A percentile compares a stretch with the other conserved stretches of the same genome.
These are phyloP conservation scores for Suillus subluteus DNA, from an alignment of 768 basidiomycete genomes.

Conservation along the genomic window DNA sequence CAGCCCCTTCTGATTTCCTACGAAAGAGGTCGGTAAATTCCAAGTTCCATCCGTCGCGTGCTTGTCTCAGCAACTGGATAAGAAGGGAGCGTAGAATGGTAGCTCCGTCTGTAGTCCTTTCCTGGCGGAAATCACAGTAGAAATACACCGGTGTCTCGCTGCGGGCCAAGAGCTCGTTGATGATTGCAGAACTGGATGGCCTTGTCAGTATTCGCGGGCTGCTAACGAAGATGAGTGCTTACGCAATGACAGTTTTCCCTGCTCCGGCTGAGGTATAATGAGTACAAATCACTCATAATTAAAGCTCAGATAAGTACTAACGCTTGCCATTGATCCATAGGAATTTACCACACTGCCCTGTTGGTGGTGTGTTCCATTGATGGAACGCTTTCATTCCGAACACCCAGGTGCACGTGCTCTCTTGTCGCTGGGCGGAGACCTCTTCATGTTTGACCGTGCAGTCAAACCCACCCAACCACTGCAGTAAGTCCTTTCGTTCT, in stretches of 20 bases:
- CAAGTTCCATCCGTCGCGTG: background rate
- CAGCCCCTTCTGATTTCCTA: background rate
- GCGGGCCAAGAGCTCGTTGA: constrained; percentile 1
- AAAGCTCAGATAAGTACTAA: background rate
- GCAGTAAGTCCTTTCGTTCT: background rate
- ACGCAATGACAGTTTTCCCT: constrained; percentile 25
- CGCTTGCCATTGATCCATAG: constrained; percentile 26
- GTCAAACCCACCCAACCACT: background rate
- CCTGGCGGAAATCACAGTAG: constrained; percentile 27
- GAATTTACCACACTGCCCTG: background rate
- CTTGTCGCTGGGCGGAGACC: constrained; percentile 13
- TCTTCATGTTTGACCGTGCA: constrained; percentile 20
- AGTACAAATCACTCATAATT: background rate
- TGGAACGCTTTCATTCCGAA: constrained; percentile 9
- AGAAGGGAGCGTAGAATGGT: constrained; percentile 25
- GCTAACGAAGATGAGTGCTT: constrained; percentile 2
- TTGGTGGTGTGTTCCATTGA: constrained; percentile 13
- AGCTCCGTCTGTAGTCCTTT: constrained; percentile 14
- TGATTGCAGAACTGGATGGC: constrained; percentile 6
- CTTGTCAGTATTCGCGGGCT: too few relatives aligned
- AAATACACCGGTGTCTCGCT: constrained; percentile 16
- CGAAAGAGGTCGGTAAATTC: constrained; percentile 10
- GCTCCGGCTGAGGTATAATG: constrained; percentile 17
- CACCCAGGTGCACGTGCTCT: constrained; percentile 20
- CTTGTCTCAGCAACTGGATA: constrained; percentile 16